Evolutionary conservation across 2,329 filamentous ascomycete genomes (phyloP).

Genomic region (Beauveria scarabaeidicola): DNA sequence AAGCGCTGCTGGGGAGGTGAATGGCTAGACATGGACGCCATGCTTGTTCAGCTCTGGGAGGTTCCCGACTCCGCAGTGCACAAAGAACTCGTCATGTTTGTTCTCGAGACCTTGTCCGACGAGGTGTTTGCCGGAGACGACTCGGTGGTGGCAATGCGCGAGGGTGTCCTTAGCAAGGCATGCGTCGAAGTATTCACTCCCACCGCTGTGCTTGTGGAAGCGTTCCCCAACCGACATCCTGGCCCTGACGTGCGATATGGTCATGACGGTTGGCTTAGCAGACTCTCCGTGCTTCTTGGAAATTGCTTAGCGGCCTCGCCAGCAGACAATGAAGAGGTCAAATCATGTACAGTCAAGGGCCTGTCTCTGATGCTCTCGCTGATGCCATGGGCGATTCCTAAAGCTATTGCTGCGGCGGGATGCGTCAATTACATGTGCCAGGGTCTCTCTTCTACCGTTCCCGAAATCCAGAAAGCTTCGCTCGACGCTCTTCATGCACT

Average conservation of each 20-base stretch:
- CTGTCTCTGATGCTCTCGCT: constrained; percentile 70
- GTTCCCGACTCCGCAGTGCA: constrained; percentile 50
- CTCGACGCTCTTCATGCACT: constrained; percentile 71
- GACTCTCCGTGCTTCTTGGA: constrained; percentile 65
- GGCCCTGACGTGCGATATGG: constrained; percentile 64
- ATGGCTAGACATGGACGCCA: constrained; percentile 90
- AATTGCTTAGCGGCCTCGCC: constrained; percentile 62
- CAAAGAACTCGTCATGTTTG: constrained; percentile 79
- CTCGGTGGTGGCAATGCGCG: constrained; percentile 71
- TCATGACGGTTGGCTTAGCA: constrained; percentile 77
- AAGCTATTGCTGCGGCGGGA: constrained; percentile 63
- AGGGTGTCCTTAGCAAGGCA: constrained; percentile 75
- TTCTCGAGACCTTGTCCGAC: constrained; percentile 87
- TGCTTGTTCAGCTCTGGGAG: constrained; percentile 79
- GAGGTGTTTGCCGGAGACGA: constrained; percentile 92
- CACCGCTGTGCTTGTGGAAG: constrained; percentile 60
- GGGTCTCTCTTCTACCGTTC: constrained; percentile 60
- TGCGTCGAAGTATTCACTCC: constrained; percentile 94
- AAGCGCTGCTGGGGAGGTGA: constrained; percentile 88
- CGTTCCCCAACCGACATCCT: constrained; percentile 64
- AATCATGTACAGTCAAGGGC: constrained; percentile 64
- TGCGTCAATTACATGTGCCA: constrained; percentile 64
- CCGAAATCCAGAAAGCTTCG: constrained; percentile 62
- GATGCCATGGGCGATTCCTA: constrained; percentile 81
- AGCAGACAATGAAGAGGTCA: constrained; percentile 57